A percentile compares a stretch with the other conserved stretches of the same genome.
phyloP scores from a whole-genome alignment of 106 monocot species.

The Alisma plantagoaquatica region DNA sequence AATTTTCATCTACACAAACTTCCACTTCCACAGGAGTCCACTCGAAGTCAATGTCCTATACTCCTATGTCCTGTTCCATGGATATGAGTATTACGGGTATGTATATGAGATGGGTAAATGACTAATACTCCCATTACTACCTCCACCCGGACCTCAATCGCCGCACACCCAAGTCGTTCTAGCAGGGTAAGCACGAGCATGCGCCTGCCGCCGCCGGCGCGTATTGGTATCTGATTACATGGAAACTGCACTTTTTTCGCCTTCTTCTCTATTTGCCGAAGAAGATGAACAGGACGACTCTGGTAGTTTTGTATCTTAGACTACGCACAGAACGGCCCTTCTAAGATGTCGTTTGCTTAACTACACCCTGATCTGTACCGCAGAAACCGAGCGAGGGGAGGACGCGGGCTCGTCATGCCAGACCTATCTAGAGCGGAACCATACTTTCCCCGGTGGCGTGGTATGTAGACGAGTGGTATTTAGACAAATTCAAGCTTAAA shows the following conservation, averaged over 20 bases:
- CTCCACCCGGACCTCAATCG: too few relatives aligned
- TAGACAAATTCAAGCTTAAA: too few relatives aligned
- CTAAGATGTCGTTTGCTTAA: neutral
- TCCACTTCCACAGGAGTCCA: too few relatives aligned
- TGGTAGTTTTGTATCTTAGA: neutral
- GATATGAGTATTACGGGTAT: too few relatives aligned
- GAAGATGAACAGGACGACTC: slow-evolving; percentile 8
- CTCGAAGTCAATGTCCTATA: too few relatives aligned
- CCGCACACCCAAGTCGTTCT: too few relatives aligned
- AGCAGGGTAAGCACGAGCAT: too few relatives aligned
- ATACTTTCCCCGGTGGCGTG: slow-evolving; percentile 31
- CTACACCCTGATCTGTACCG: neutral
- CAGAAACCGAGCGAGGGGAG: neutral
- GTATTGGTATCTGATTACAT: slow-evolving; percentile 1
- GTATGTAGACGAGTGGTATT: slow-evolving; percentile 7
- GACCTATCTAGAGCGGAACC: slow-evolving; percentile 17
- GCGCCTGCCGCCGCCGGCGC: too few relatives aligned
- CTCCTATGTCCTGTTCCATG: too few relatives aligned
- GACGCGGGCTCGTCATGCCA: neutral
- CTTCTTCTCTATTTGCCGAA: slow-evolving; percentile 38
- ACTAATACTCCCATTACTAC: too few relatives aligned
- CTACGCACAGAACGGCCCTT: neutral
- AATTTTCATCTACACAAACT: too few relatives aligned
- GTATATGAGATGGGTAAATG: too few relatives aligned
- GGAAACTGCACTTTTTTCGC: slow-evolving; percentile 52